Evolutionary conservation across 139 green algal genomes (phyloP).

Genomic region (Closterium sp.): DNA sequence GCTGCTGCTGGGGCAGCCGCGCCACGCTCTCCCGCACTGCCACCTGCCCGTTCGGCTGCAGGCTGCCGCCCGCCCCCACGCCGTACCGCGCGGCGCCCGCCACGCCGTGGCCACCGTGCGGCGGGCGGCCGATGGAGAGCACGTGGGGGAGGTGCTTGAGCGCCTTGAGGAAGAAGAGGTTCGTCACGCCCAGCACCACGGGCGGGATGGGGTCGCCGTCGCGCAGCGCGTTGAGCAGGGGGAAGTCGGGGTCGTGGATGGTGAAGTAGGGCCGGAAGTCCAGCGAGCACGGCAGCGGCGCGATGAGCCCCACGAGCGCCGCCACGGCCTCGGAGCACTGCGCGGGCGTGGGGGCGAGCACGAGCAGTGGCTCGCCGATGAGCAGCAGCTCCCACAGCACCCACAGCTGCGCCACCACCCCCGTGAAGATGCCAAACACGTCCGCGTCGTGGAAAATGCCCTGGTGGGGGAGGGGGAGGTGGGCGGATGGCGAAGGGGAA

Average conservation of each 20-base stretch:
- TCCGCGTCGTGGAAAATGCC: constrained; percentile 59
- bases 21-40: too few relatives aligned
- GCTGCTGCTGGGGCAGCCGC: background rate
- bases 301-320: constrained; percentile 71
- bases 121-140: constrained; percentile 36
- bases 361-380: constrained; percentile 72
- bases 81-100: constrained; percentile 28
- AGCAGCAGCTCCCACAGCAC: constrained; percentile 82
- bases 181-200: too few relatives aligned
- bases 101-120: background rate
- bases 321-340: constrained; percentile 66
- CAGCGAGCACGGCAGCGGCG: constrained; percentile 72
- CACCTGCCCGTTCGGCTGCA: constrained; percentile 33
- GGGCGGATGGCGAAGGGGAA: background rate
- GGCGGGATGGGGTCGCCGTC: constrained; percentile 55
- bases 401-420: constrained; percentile 63
- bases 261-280: constrained; percentile 90
- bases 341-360: constrained; percentile 69
- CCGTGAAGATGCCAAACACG: constrained; percentile 56
- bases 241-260: constrained; percentile 83
- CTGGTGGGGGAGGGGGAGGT: background rate
- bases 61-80: constrained; percentile 42
- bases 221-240: constrained; percentile 49
- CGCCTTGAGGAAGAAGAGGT: constrained; percentile 83
- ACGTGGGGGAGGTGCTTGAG: constrained; percentile 40